phyloP scores from a whole-genome alignment of 2,329 filamentous ascomycete genomes.

The Gnomoniopsis smithogilvyi region DNA sequence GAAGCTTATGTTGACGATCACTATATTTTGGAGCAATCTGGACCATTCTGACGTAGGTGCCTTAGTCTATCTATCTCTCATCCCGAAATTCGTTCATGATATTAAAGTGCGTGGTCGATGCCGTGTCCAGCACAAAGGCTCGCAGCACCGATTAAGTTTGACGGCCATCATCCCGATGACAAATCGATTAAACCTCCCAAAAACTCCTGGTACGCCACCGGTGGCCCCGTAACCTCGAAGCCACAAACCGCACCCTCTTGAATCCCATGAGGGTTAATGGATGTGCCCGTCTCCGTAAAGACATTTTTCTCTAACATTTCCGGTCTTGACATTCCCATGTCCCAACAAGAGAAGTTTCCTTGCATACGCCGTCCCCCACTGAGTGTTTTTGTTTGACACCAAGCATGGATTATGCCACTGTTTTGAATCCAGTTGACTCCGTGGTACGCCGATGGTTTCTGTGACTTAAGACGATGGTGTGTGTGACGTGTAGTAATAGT shows the following conservation, averaged over 20 bases:
- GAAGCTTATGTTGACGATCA: background rate
- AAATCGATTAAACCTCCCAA: background rate
- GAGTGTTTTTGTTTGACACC: background rate
- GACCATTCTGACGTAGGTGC: background rate
- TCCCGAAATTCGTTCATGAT: background rate
- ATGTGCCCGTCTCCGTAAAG: background rate
- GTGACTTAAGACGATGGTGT: background rate
- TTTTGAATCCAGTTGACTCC: background rate
- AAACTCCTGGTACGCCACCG: background rate
- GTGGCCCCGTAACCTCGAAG: too few relatives aligned
- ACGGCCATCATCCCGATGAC: background rate
- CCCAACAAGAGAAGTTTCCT: background rate
- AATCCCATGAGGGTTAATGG: background rate
- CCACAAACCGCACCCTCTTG: too few relatives aligned
- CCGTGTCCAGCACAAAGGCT: conserved; percentile 5
- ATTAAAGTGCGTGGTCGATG: background rate
- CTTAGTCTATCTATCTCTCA: background rate
- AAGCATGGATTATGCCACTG: background rate
- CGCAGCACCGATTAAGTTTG: background rate
- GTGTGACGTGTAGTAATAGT: too few relatives aligned
- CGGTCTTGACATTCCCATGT: background rate
- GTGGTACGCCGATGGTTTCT: conserved; percentile 1
- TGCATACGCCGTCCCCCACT: background rate
- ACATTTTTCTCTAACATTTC: background rate
- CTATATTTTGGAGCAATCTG: background rate